These are phyloP conservation scores for Serendipita sp. DNA, from an alignment of 768 basidiomycete species.

Conservation along the genomic window DNA sequence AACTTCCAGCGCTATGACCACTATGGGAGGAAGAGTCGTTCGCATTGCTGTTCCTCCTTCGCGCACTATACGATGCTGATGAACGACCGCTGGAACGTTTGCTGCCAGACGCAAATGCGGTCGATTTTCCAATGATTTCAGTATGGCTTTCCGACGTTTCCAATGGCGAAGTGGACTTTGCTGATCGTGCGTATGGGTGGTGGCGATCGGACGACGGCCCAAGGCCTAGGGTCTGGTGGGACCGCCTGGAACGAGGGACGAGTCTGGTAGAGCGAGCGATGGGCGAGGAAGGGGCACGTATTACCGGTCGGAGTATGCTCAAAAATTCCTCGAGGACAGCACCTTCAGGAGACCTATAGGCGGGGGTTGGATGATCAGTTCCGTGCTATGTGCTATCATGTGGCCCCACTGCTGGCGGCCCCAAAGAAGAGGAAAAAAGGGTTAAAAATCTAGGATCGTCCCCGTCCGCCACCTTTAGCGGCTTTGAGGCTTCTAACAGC, in stretches of 20 bases:
- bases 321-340: neutral
- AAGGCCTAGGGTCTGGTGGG: neutral
- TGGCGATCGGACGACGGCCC: neutral
- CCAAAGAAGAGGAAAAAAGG: too few relatives aligned
- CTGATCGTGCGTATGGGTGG: neutral
- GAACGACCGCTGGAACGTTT: neutral
- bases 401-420: too few relatives aligned
- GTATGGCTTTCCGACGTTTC: neutral
- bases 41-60: neutral
- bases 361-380: neutral
- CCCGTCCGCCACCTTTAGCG: neutral
- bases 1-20: neutral
- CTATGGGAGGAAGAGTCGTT: neutral
- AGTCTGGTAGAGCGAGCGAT: neutral
- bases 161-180: neutral
- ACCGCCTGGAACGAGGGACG: neutral
- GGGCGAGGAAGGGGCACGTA: neutral
- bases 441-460: neutral
- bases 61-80: neutral
- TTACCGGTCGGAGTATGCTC: neutral
- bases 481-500: neutral
- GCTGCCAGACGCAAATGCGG: neutral
- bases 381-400: too few relatives aligned
- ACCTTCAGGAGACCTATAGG: neutral
- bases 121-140: too few relatives aligned